These are phyloP conservation scores for Fusarium tjaetaba DNA, from an alignment of 2,329 filamentous ascomycete genomes.

Conservation along the genomic window DNA sequence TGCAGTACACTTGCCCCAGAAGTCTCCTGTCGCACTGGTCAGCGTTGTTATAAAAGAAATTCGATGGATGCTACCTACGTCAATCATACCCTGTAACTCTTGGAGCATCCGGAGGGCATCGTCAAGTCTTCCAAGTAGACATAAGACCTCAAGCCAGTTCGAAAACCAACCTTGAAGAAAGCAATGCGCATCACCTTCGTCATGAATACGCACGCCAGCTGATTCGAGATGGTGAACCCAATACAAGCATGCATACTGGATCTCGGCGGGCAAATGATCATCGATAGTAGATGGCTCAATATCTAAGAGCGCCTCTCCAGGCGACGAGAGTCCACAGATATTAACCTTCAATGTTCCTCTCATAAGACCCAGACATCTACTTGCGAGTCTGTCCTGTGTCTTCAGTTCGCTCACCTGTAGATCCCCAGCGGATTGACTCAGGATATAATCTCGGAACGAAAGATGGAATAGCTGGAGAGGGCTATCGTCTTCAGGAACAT, in stretches of 20 bases:
- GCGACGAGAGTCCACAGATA: constrained; percentile 47
- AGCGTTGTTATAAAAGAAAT: background rate
- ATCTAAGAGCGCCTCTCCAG: background rate
- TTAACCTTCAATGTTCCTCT: constrained; percentile 45
- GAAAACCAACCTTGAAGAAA: background rate
- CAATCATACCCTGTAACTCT: background rate
- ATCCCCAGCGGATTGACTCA: constrained; percentile 25
- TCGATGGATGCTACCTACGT: background rate
- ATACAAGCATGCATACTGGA: constrained; percentile 12
- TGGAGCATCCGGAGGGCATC: background rate
- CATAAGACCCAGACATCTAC: constrained; percentile 41
- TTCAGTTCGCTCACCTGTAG: constrained; percentile 43
- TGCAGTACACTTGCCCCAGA: background rate
- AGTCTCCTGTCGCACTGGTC: background rate
- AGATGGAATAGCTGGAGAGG: constrained; percentile 44
- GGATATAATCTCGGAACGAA: constrained; percentile 53
- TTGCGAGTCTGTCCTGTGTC: background rate
- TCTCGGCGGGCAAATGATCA: background rate
- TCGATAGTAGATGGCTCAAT: background rate
- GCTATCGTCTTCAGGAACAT: background rate
- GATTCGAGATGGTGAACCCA: constrained; percentile 50
- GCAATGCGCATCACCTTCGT: rapidly evolving
- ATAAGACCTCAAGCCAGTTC: background rate
- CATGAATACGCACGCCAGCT: background rate
- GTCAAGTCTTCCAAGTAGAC: rapidly evolving